phyloP scores from a whole-genome alignment of 495 filamentous ascomycete genomes.

The Pyrenopolyporus hunteri region DNA sequence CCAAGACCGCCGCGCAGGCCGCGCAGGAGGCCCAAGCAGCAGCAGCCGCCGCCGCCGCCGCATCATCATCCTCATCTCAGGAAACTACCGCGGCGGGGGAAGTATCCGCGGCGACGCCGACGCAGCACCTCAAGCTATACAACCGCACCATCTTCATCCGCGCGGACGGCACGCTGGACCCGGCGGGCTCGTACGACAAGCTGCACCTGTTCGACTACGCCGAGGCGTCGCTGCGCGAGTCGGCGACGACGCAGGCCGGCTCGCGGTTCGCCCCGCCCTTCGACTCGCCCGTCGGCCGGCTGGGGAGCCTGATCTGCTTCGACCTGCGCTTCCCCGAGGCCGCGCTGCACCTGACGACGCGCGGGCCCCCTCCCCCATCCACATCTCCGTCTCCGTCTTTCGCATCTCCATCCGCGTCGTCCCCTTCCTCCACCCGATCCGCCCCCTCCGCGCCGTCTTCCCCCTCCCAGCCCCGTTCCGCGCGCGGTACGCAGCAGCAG shows the following conservation, averaged over 20 bases:
- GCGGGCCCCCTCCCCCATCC: conserved; percentile 39
- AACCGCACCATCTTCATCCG: conserved; percentile 58
- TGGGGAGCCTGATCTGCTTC: conserved; percentile 87
- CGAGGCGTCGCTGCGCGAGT: conserved; percentile 32
- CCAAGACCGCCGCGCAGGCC: background rate
- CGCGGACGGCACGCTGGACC: conserved; percentile 45
- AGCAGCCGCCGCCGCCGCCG: conserved; percentile 3
- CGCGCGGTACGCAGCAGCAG: no score
- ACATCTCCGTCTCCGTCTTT: background rate
- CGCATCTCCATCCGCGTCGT: no score
- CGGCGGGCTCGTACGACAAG: conserved; percentile 59
- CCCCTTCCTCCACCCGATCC: no score
- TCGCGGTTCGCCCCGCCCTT: conserved; percentile 63
- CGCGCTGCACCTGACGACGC: conserved; percentile 65
- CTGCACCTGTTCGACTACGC: conserved; percentile 56
- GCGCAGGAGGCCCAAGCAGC: no score
- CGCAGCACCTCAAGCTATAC: conserved; percentile 50
- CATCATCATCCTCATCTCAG: no score
- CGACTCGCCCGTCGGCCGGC: conserved; percentile 70
- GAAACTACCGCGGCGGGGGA: no score
- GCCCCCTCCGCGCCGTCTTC: no score
- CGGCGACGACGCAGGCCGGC: conserved; percentile 48
- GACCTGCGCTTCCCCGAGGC: conserved; percentile 90
- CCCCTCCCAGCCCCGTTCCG: no score
- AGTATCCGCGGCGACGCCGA: no score